Conservation (phyloP, 73 alveolate genomes). For the Paramecium caudatum region DNA sequence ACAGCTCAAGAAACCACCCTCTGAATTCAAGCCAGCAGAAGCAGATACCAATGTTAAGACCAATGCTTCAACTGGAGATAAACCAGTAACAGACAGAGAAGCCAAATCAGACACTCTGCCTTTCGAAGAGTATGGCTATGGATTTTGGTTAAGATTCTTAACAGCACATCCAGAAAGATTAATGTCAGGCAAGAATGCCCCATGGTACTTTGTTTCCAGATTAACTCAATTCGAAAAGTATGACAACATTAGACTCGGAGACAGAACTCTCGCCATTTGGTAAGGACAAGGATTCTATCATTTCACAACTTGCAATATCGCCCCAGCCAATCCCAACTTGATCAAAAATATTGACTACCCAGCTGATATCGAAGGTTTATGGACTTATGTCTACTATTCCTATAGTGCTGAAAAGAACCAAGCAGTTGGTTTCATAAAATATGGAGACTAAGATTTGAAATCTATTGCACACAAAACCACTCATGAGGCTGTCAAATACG, state of each 20-base stretch:
- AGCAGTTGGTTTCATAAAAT: conserved; percentile 56
- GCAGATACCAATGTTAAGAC: background rate
- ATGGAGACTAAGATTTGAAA: conserved; percentile 46
- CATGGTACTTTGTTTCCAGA: conserved; percentile 70
- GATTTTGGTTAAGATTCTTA: conserved; percentile 58
- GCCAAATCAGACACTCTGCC: conserved; percentile 26
- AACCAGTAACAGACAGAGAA: conserved; percentile 62
- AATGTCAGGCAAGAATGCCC: conserved; percentile 14
- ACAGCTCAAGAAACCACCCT: background rate
- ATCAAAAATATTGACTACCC: conserved; percentile 65
- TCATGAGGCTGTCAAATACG: conserved; percentile 25
- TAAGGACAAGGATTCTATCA: conserved; percentile 71
- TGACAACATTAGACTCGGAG: conserved; percentile 66
- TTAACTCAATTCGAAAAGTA: conserved; percentile 18
- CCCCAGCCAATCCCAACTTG: background rate
- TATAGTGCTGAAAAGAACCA: conserved; percentile 19
- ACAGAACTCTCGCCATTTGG: conserved; percentile 66
- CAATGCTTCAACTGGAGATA: background rate
- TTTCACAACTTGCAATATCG: conserved; percentile 50
- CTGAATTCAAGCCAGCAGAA: conserved; percentile 60
- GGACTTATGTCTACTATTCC: conserved; percentile 67
- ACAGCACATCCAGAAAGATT: conserved; percentile 63
- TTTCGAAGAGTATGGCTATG: conserved; percentile 57
- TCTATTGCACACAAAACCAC: conserved; percentile 23
- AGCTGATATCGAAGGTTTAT: conserved; percentile 72